Conservation (phyloP, 768 basidiomycete species). For the Rhizopogon roseolus region DNA sequence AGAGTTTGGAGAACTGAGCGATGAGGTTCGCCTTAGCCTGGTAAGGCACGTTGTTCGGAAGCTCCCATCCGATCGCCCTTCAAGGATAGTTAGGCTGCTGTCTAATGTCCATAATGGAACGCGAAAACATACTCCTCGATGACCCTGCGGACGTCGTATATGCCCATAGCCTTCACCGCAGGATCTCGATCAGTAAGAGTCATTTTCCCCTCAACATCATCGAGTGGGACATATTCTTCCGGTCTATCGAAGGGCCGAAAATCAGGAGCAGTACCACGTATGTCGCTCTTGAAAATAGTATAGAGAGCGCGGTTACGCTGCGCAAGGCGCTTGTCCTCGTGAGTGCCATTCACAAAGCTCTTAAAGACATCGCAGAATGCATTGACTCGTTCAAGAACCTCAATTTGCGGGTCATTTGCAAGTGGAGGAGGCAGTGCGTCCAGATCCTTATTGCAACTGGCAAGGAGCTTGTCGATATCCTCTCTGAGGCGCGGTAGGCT, state of each 20-base stretch:
- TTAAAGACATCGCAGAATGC: constrained; percentile 39
- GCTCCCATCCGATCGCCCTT: constrained; percentile 39
- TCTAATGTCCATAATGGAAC: background rate
- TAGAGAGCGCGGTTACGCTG: constrained; percentile 32
- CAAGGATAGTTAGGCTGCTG: background rate
- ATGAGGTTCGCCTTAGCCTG: constrained; percentile 36
- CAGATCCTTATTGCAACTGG: constrained; percentile 28
- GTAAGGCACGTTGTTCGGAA: constrained; percentile 36
- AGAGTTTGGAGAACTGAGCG: constrained; percentile 25
- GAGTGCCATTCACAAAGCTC: constrained; percentile 25
- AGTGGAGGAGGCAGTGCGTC: constrained; percentile 35
- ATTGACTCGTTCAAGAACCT: constrained; percentile 40
- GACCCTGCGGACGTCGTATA: constrained; percentile 28
- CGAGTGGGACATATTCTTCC: constrained; percentile 6
- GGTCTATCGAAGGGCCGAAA: constrained; percentile 30
- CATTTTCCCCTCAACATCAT: constrained; percentile 9
- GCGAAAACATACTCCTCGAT: constrained; percentile 28
- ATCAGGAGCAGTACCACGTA: constrained; percentile 36
- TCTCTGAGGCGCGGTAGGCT: constrained; percentile 45
- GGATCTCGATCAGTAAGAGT: background rate
- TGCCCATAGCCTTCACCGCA: constrained; percentile 16
- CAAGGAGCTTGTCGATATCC: constrained; percentile 37
- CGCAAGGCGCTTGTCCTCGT: constrained; percentile 30
- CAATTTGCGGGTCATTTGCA: constrained; percentile 36
- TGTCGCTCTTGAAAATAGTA: constrained; percentile 24